Evolutionary conservation across 2,329 filamentous ascomycete genomes (phyloP).

Genomic region (Teratosphaeria pseudoeucalypti): DNA sequence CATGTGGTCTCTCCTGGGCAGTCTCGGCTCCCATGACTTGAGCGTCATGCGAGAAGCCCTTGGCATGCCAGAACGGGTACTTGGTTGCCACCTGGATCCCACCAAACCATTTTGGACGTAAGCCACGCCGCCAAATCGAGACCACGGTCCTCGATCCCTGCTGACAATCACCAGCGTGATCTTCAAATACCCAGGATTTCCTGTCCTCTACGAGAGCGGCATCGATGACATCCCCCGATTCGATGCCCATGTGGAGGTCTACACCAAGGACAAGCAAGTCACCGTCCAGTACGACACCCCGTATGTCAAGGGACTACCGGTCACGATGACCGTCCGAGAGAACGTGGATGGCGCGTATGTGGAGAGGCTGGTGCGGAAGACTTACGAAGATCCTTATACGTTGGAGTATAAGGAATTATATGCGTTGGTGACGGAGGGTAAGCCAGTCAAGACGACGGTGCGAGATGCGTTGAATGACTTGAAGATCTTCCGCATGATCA

Average conservation of each 20-base stretch:
- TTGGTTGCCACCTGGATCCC: slow-evolving; percentile 34
- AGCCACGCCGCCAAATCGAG: background rate
- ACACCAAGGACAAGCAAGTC: slow-evolving; percentile 44
- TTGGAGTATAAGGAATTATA: slow-evolving; percentile 33
- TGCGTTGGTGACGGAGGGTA: slow-evolving; percentile 28
- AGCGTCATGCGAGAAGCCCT: slow-evolving; percentile 45
- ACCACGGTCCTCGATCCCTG: background rate
- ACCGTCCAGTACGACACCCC: slow-evolving; percentile 47
- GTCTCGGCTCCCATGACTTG: slow-evolving; percentile 45
- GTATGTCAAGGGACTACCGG: slow-evolving; percentile 46
- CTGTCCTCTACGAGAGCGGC: slow-evolving; percentile 48
- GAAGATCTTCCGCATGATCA: slow-evolving; percentile 23
- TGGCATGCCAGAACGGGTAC: slow-evolving; percentile 39
- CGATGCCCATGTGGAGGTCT: slow-evolving; percentile 45
- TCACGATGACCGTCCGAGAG: slow-evolving; percentile 40
- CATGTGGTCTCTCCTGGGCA: slow-evolving; percentile 36
- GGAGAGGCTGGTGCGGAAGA: slow-evolving; percentile 27
- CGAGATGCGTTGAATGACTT: slow-evolving; percentile 34
- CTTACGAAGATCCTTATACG: slow-evolving; percentile 40
- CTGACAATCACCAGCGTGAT: slow-evolving; percentile 9
- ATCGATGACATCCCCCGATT: slow-evolving; percentile 44
- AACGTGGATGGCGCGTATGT: slow-evolving; percentile 25
- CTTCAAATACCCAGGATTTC: slow-evolving; percentile 39
- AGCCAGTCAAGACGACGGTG: slow-evolving; percentile 31
- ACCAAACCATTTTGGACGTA: slow-evolving; percentile 16